Evolutionary conservation across 2,329 filamentous ascomycete species (phyloP).

Genomic region (Celoporthe dispersa): DNA sequence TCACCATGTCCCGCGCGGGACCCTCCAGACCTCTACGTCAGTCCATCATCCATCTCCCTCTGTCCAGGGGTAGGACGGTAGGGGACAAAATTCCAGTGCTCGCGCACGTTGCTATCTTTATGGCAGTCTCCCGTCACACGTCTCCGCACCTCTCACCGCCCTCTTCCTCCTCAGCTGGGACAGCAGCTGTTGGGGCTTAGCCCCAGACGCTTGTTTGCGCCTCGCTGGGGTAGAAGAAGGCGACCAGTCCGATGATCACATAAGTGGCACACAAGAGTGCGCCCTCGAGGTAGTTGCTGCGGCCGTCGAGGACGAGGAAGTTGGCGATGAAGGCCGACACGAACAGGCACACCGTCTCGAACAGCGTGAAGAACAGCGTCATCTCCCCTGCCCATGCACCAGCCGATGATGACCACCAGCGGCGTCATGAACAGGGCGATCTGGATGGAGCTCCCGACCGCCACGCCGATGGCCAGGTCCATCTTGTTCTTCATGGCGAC

Average conservation of each 20-base stretch:
- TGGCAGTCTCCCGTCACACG: too few relatives aligned
- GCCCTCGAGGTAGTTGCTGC: conserved; percentile 86
- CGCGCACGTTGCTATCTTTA: background rate
- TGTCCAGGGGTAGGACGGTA: too few relatives aligned
- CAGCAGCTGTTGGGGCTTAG: background rate
- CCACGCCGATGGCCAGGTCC: conserved; percentile 74
- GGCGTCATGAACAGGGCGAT: conserved; percentile 74
- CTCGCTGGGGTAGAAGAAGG: conserved; percentile 67
- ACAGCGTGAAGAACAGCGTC: conserved; percentile 84
- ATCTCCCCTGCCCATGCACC: conserved; percentile 70
- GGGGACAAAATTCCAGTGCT: too few relatives aligned
- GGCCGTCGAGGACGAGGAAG: conserved; percentile 82
- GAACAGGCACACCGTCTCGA: conserved; percentile 87
- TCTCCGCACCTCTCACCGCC: background rate
- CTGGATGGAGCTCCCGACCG: conserved; percentile 72
- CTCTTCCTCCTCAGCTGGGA: background rate
- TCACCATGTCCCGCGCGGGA: background rate
- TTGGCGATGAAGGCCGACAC: conserved; percentile 85
- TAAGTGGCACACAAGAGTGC: conserved; percentile 70
- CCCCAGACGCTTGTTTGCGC: conserved; percentile 50
- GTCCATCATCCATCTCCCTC: background rate
- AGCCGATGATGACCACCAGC: conserved; percentile 72
- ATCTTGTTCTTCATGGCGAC: conserved; percentile 78
- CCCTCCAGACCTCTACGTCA: background rate
- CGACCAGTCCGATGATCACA: conserved; percentile 68